A percentile compares a stretch with the other conserved stretches of the same genome.
Evolutionary conservation across 345 rosid species (phyloP).

Genomic region (Isatis tinctoria): DNA sequence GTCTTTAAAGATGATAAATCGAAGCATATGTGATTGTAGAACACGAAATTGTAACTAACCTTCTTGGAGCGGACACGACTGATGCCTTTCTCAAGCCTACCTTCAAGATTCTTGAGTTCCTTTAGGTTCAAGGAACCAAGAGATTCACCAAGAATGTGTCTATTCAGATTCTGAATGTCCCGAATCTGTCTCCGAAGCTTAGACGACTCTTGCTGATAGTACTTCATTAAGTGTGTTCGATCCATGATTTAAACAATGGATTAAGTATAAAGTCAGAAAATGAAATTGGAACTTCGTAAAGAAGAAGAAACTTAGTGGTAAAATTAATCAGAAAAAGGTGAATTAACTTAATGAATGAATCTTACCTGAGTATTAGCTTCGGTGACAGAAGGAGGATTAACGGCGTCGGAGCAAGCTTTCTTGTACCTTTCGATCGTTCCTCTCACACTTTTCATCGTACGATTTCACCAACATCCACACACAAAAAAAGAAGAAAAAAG

Average conservation of each 20-base stretch:
- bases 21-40: background rate
- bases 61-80: conserved; percentile 80
- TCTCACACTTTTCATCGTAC: conserved; percentile 53
- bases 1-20: background rate
- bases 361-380: conserved; percentile 87
- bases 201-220: conserved; percentile 86
- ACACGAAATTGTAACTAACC: conserved; percentile 32
- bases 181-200: conserved; percentile 74
- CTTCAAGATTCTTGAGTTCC: conserved; percentile 81
- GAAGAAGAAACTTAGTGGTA: background rate
- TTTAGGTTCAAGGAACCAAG: conserved; percentile 53
- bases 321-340: background rate
- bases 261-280: background rate
- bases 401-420: conserved; percentile 61
- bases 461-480: background rate
- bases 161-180: conserved; percentile 67
- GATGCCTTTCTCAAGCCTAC: conserved; percentile 75
- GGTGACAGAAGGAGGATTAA: conserved; percentile 55
- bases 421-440: conserved; percentile 89
- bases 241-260: background rate
- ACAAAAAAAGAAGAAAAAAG: background rate
- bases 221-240: conserved; percentile 33
- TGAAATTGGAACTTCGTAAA: background rate
- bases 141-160: conserved; percentile 84
- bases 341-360: background rate